Evolutionary conservation across 257 asterid species (phyloP).

Genomic region (Gardenia jasminoides): DNA sequence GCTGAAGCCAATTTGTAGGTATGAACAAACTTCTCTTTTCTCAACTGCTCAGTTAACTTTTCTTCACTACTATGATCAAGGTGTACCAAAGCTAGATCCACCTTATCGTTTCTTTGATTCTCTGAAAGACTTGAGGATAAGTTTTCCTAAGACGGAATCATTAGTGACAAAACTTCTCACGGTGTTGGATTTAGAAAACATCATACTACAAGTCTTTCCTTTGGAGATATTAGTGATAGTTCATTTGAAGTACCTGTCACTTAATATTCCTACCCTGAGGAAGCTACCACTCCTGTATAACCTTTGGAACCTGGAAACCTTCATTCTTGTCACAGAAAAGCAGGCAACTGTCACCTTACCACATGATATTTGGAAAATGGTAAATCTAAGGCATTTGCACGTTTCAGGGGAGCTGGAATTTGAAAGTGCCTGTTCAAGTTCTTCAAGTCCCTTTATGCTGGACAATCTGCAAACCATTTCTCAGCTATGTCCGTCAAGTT

Average conservation of each 20-base stretch:
- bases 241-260: slow-evolving; percentile 3
- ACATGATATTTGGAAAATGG: slow-evolving; percentile 5
- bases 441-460: neutral
- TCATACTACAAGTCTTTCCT: neutral
- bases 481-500: neutral
- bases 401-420: neutral
- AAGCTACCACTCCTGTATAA: neutral
- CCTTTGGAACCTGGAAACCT: slow-evolving; percentile 8
- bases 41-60: neutral
- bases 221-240: neutral
- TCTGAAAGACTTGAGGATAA: no score
- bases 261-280: neutral
- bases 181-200: neutral
- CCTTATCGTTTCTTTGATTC: no score
- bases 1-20: neutral
- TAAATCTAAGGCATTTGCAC: slow-evolving; percentile 9
- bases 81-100: no score
- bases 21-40: neutral
- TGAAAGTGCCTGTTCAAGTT: neutral
- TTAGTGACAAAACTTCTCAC: neutral
- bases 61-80: neutral
- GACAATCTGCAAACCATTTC: neutral
- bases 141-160: no score
- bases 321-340: neutral
- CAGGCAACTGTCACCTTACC: neutral